phyloP scores from a whole-genome alignment of 495 filamentous ascomycete species.

The Aspergillus wentii region DNA sequence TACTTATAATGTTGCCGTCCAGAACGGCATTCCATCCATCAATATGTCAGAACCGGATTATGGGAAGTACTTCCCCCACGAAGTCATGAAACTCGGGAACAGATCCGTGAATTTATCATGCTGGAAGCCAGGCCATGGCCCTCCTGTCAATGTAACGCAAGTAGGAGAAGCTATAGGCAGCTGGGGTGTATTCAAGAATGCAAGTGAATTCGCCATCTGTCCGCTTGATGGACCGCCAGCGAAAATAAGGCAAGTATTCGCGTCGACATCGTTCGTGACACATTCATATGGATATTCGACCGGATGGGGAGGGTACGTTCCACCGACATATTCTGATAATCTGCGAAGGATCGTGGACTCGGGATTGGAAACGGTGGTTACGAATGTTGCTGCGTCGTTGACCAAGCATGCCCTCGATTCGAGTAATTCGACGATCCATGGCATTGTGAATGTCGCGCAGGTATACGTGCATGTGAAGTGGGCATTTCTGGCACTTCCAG shows the following conservation, averaged over 20 bases:
- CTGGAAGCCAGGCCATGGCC: not conserved
- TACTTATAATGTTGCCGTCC: slow-evolving; percentile 6
- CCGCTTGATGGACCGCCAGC: not conserved
- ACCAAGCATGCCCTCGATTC: slow-evolving; percentile 2
- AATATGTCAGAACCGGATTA: not conserved
- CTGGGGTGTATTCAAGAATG: not conserved
- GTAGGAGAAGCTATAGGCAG: too few relatives aligned
- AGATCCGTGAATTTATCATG: not conserved
- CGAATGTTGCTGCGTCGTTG: slow-evolving; percentile 3
- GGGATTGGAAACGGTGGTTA: not conserved
- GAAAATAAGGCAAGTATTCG: too few relatives aligned
- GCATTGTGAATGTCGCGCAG: not conserved
- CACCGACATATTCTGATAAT: not conserved
- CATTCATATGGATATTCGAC: not conserved
- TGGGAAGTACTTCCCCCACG: not conserved
- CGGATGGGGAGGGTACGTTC: not conserved
- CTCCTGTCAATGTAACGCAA: not conserved
- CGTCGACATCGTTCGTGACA: not conserved
- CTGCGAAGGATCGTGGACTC: not conserved
- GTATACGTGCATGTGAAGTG: slow-evolving; percentile 13
- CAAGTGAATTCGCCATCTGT: not conserved
- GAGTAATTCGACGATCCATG: not conserved
- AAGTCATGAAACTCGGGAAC: not conserved
- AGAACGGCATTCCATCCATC: not conserved
- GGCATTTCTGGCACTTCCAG: slow-evolving; percentile 16